Evolutionary conservation across 192 early-diverging fungal genomes (phyloP), one percentile per base, ranked within the genome.

Genomic region (Lobosporangium transversale): DNA sequence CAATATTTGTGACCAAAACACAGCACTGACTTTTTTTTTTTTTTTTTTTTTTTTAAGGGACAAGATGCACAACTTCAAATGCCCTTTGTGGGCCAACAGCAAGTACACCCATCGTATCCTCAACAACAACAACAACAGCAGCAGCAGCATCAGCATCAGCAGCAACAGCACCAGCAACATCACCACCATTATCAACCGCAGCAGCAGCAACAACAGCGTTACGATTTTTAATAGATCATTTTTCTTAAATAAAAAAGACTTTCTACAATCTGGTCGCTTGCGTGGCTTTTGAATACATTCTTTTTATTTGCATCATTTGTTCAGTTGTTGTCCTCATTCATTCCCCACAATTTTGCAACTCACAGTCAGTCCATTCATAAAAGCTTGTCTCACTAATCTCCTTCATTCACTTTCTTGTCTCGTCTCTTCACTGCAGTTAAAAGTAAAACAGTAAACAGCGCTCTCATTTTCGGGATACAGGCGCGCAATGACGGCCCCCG

Each of bases 21-120:
- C n/a, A n/a, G n/a, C n/a, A n/a, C n/a, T n/a, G n/a, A 20, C 44
- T 52, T 27, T 51, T 32, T 29, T 6, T 54, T 15, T 44, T 14
- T 58, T 31, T 6, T 40, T 29, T 12, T 32, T 12, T 37, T 18
- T 17, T 21, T 17, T 15, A 31, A 51, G 60, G 30, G 26, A 17
- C 33, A 62, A 7, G 45, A 51, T 42, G 21, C 55, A 29, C 60
- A 62, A 23, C 48, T 51, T 27, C 60, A 62, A 11, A 62, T 62
- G 48, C 59, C 49, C 24, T 51, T 51, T 21, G 24, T 62, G 47
- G 37, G 23, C 18, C 47, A 62, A 23, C 59, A 62, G 33, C 59
- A 51, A 62, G 17, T 7, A n/a, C 53, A 55, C 17, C 14, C 53
- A 0, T n/a, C n/a, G n/a, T n/a, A n/a, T n/a, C n/a, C n/a, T n/a